A percentile compares a stretch with the other conserved stretches of the same genome.
phyloP scores from a whole-genome alignment of 208 protist species.

The Strigomonas culicis region DNA sequence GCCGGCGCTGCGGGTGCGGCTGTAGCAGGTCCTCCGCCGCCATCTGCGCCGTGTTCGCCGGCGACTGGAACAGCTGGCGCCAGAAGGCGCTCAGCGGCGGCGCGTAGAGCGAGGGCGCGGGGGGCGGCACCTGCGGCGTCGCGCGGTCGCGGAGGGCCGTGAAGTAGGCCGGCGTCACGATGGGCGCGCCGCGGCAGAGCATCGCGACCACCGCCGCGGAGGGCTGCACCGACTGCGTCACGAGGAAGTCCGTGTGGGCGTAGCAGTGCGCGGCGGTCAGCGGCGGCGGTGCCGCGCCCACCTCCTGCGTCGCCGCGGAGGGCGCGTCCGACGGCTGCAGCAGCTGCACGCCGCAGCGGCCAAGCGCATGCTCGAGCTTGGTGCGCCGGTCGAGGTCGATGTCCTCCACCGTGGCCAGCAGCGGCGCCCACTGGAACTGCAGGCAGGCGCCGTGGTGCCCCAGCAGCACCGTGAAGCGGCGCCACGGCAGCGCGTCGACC shows the following conservation, averaged over 20 bases:
- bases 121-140: slow-evolving; percentile 45
- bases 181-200: slow-evolving; percentile 47
- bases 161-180: slow-evolving; percentile 69
- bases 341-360: slow-evolving; percentile 41
- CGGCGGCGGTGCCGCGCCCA: not conserved
- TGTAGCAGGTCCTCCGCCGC: not conserved
- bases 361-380: slow-evolving; percentile 43
- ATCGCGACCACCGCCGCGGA: slow-evolving; percentile 51
- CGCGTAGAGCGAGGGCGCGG: slow-evolving; percentile 23
- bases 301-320: not conserved
- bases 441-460: slow-evolving; percentile 53
- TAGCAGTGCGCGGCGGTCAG: slow-evolving; percentile 7
- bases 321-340: slow-evolving; percentile 8
- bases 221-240: slow-evolving; percentile 14
- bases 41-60: too few species aligned
- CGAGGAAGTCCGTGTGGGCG: slow-evolving; percentile 21
- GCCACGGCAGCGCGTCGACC: slow-evolving; percentile 30
- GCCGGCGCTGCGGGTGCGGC: not conserved
- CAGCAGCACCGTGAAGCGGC: slow-evolving; percentile 32
- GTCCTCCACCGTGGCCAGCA: slow-evolving; percentile 44
- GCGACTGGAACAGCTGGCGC: not conserved
- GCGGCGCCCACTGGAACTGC: slow-evolving; percentile 44
- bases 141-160: slow-evolving; percentile 27
- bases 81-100: slow-evolving; percentile 22
- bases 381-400: slow-evolving; percentile 29